These are phyloP conservation scores for Diospyros kaki DNA, from an alignment of 148 eudicot species.

Conservation along the genomic window DNA sequence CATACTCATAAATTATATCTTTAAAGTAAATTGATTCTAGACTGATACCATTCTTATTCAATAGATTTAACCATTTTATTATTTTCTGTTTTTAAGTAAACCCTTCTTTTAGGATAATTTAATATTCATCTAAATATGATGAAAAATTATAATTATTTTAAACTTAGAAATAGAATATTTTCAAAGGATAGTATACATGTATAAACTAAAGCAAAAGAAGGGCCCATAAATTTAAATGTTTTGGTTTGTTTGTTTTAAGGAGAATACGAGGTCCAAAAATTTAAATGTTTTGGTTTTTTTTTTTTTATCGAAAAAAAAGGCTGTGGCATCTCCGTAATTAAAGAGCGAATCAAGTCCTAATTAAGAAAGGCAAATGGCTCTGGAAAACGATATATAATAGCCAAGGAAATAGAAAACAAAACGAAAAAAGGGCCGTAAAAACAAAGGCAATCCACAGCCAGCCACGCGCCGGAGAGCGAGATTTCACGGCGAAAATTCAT, in stretches of 20 bases:
- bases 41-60: no score
- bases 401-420: no score
- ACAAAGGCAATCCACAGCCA: background rate
- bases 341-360: no score
- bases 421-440: background rate
- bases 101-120: no score
- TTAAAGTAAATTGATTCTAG: no score
- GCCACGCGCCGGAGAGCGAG: constrained; percentile 19
- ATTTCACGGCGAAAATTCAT: constrained; percentile 22
- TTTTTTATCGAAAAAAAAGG: no score
- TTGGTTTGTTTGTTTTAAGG: background rate
- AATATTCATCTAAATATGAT: no score
- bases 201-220: background rate
- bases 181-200: background rate
- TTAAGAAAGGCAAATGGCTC: background rate
- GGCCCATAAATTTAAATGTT: background rate
- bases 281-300: background rate
- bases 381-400: no score
- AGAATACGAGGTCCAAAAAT: background rate
- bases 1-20: no score
- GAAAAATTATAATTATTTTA: no score
- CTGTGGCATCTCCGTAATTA: background rate
- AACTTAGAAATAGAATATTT: background rate
- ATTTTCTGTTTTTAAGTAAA: no score
- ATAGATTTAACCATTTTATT: no score